phyloP scores from a whole-genome alignment of 306 rosid genomes.

The Hippophae rhamnoides region DNA sequence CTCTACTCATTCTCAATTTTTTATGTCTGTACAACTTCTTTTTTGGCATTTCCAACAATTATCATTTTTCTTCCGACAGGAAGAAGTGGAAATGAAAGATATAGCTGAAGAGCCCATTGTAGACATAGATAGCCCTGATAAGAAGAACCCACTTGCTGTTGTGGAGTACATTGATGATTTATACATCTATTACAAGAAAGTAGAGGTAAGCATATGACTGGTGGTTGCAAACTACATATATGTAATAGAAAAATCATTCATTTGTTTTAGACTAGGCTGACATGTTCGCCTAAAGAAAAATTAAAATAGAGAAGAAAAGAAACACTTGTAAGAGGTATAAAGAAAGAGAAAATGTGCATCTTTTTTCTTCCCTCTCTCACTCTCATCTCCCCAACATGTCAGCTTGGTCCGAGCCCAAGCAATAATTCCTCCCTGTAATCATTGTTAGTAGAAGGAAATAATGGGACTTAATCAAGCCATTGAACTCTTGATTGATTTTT shows the following conservation, averaged over 20 bases:
- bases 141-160: conserved; percentile 33
- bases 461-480: not conserved
- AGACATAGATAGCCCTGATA: conserved; percentile 35
- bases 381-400: no score
- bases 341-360: no score
- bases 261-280: no score
- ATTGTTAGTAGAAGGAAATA: not conserved
- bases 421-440: no score
- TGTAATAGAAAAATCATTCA: no score
- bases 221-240: no score
- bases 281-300: no score
- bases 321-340: no score
- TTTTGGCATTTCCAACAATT: not conserved
- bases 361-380: no score
- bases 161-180: conserved; percentile 44
- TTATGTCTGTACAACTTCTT: not conserved
- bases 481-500: not conserved
- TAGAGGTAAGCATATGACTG: conserved; percentile 29
- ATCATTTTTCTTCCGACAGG: conserved; percentile 18
- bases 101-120: conserved; percentile 24
- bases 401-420: no score
- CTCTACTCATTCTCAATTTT: not conserved
- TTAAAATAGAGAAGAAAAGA: no score
- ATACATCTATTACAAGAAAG: conserved; percentile 31
- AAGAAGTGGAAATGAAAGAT: conserved; percentile 46